Conservation (phyloP, 1,284 basidiomycete genomes). For the Volvariella surrecta region DNA sequence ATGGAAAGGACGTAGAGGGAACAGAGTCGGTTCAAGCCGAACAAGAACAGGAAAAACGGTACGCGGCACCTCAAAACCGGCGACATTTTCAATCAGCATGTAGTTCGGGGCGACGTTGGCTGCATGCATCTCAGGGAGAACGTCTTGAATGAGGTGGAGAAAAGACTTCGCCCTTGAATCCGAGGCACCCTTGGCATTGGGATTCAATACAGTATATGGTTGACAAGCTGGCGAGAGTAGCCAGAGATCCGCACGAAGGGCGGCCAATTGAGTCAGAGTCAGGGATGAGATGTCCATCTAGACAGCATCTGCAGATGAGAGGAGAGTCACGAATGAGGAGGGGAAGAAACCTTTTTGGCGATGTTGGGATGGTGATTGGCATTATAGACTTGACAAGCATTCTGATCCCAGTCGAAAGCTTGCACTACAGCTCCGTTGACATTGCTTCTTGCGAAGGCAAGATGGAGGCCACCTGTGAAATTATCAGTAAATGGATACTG, state of each 20-base stretch:
- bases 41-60: neutral
- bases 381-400: slow-evolving; percentile 56
- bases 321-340: slow-evolving; percentile 1
- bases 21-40: neutral
- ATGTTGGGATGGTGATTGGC: slow-evolving; percentile 41
- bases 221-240: slow-evolving; percentile 73
- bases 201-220: slow-evolving; percentile 72
- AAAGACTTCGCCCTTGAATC: slow-evolving; percentile 74
- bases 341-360: slow-evolving; percentile 37
- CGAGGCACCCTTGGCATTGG: slow-evolving; percentile 52
- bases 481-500: slow-evolving; percentile 4
- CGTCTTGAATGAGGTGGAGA: slow-evolving; percentile 52
- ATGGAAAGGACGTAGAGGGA: neutral
- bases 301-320: slow-evolving; percentile 5
- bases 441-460: slow-evolving; percentile 48
- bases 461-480: slow-evolving; percentile 55
- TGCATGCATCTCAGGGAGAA: slow-evolving; percentile 51
- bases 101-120: slow-evolving; percentile 38
- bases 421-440: slow-evolving; percentile 39
- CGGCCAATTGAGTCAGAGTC: slow-evolving; percentile 34
- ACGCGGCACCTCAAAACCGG: slow-evolving; percentile 63
- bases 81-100: slow-evolving; percentile 70
- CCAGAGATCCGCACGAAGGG: slow-evolving; percentile 50
- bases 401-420: slow-evolving; percentile 75
- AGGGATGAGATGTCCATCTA: slow-evolving; percentile 60